Percentiles rank a stretch among this genome's conserved stretches.
Evolutionary conservation across 768 basidiomycete genomes (phyloP).

Genomic region (Coprinopsis marcescibilis): DNA sequence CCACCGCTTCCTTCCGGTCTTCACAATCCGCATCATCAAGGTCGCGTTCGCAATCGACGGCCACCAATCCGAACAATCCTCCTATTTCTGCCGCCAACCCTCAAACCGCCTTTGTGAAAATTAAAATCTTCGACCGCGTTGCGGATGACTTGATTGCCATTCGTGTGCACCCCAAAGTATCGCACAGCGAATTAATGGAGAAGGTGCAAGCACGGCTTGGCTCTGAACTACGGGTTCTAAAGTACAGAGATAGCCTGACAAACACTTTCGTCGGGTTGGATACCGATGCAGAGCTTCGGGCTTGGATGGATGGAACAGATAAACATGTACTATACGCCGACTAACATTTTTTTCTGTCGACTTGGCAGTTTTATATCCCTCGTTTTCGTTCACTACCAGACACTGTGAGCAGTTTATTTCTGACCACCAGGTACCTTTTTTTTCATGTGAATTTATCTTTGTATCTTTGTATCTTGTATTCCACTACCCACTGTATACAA

Average conservation of each 20-base stretch:
- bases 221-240: slow-evolving; percentile 56
- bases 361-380: background rate
- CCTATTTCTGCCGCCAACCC: slow-evolving; percentile 73
- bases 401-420: too few species aligned
- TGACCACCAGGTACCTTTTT: too few species aligned
- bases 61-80: slow-evolving; percentile 54
- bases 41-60: slow-evolving; percentile 54
- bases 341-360: slow-evolving; percentile 24
- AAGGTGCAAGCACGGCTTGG: slow-evolving; percentile 90
- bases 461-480: too few species aligned
- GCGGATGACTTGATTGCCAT: slow-evolving; percentile 97
- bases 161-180: slow-evolving; percentile 89
- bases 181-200: slow-evolving; percentile 79
- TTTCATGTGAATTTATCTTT: too few species aligned
- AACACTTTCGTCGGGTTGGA: slow-evolving; percentile 60
- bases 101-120: slow-evolving; percentile 90
- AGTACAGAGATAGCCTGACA: slow-evolving; percentile 70
- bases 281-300: slow-evolving; percentile 55
- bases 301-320: slow-evolving; percentile 75
- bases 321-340: slow-evolving; percentile 83
- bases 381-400: slow-evolving; percentile 2
- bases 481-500: too few species aligned
- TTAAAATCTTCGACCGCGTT: slow-evolving; percentile 93
- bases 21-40: slow-evolving; percentile 49
- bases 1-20: slow-evolving; percentile 44